Evolutionary conservation across 441 rosid species (phyloP).

Genomic region (Croton setiger): DNA sequence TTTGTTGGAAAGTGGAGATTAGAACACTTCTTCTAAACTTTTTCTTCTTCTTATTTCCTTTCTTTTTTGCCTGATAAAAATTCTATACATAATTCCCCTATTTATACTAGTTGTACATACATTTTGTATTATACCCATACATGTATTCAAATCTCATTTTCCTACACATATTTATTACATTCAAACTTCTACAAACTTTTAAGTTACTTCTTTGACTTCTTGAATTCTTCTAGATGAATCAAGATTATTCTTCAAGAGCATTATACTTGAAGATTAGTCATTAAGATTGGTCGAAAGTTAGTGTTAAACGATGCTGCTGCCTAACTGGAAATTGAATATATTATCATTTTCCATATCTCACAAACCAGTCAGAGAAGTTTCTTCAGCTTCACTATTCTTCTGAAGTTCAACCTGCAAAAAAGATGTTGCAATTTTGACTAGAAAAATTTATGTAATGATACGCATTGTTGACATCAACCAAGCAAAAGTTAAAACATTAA

Average conservation of each 20-base stretch:
- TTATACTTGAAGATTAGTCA: neutral
- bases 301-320: conserved; percentile 1
- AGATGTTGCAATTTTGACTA: neutral
- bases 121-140: no score
- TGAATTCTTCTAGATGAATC: no score
- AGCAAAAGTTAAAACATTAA: neutral
- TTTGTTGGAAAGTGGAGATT: neutral
- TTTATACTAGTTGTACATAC: no score
- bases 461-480: neutral
- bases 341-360: conserved; percentile 51
- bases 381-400: conserved; percentile 32
- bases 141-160: no score
- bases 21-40: no score
- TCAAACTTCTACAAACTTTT: no score
- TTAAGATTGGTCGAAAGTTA: conserved; percentile 4
- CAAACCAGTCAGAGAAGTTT: conserved; percentile 28
- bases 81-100: no score
- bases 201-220: no score
- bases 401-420: conserved; percentile 67
- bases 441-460: neutral
- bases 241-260: no score
- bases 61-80: no score
- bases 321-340: conserved; percentile 31
- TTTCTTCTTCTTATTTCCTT: no score
- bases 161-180: no score